Evolutionary conservation across 352 stramenopile genomes (phyloP), one percentile per base, ranked within the genome.

Genomic region (Globisporangium barbulae): DNA sequence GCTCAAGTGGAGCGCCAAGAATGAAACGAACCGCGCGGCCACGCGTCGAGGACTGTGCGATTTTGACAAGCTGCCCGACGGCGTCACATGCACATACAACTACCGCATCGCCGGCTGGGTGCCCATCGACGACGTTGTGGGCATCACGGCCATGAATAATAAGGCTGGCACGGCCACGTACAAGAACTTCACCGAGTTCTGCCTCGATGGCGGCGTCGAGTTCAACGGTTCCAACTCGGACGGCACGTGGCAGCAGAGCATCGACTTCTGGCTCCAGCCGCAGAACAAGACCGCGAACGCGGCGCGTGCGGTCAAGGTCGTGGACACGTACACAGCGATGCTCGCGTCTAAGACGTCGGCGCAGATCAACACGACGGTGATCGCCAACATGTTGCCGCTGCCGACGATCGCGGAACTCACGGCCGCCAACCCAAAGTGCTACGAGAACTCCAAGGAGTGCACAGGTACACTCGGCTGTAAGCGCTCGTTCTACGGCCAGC

Each of bases 171-270:
- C 59, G 21, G 67, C 61, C 5, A 74, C 1, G 56, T 91, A 87
- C 70, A 53, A 47, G n/a, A 87, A 90, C 71, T 91, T 88, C 47
- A 70, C 66, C n/a, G 71, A 89, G 61, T 93, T 90, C 53, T 93
- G 82, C 59, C 37, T 76, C 31, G 78, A 69, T 39, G 78, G 80
- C 17, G 65, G 69, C 6, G 59, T 89, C 45, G 84, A 93, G 71
- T 93, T 88, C 72, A 76, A 54, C 12, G 73, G 61, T 12, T 71
- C 70, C 3, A 21, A 37, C 5, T 63, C 55, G 15, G 50, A 74
- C 21, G 72, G 67, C 31, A 53, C 61, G 21, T 83, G 68, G 69
- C 65, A 85, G 42, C 39, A 62, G 12, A 67, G 73, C 33, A 75
- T 93, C 13, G 53, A 62, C 5, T 93, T 93, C 69, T 91, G 85